Conservation (phyloP, 768 basidiomycete genomes). For the Cystofilobasidium ferigula region DNA sequence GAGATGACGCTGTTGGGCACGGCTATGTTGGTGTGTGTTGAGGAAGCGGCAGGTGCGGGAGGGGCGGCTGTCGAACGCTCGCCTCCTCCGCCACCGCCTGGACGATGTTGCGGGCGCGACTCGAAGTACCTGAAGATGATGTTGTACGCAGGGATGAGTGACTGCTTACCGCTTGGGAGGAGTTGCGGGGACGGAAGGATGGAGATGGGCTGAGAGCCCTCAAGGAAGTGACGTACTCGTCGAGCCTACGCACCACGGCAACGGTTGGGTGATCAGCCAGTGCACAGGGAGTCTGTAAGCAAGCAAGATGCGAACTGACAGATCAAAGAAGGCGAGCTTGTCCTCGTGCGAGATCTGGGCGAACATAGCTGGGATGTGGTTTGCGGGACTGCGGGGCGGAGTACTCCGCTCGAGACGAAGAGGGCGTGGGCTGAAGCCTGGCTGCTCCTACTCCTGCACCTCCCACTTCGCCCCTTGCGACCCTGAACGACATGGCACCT, state of each 20-base stretch:
- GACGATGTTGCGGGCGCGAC: conserved; percentile 9
- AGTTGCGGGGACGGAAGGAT: neutral
- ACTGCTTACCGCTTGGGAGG: neutral
- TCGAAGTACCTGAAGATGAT: conserved; percentile 15
- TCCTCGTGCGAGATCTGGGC: conserved; percentile 15
- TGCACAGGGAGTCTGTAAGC: neutral
- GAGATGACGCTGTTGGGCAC: neutral
- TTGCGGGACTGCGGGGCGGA: too few species aligned
- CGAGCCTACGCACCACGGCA: neutral
- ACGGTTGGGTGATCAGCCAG: neutral
- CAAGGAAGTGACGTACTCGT: conserved; percentile 6
- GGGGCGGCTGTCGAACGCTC: neutral
- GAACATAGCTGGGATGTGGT: conserved; percentile 4
- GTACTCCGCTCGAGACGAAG: too few species aligned
- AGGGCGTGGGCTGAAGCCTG: neutral
- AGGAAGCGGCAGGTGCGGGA: neutral
- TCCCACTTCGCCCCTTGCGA: neutral
- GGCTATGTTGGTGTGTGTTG: conserved; percentile 3
- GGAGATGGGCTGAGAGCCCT: neutral
- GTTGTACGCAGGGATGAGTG: too few species aligned
- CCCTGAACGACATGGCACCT: neutral
- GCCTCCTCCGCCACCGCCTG: too few species aligned
- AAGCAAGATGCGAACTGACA: neutral
- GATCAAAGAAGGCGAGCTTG: conserved; percentile 17
- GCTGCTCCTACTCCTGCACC: neutral